Percentiles rank a stretch among this genome's conserved stretches.
phyloP scores from a whole-genome alignment of 306 rosid species.

The Acacia confusa region DNA sequence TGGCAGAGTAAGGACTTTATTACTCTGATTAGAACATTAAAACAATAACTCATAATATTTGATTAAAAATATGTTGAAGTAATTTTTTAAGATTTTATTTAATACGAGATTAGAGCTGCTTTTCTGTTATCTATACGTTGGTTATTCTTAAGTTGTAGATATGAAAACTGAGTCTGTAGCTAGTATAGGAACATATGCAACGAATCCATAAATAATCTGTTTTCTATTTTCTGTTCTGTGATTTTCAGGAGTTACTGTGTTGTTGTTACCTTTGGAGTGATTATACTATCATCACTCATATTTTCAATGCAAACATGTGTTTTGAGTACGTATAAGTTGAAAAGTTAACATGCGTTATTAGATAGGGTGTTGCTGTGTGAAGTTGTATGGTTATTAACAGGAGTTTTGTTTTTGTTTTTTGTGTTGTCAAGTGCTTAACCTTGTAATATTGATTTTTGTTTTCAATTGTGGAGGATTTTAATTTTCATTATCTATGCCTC shows the following conservation, averaged over 20 bases:
- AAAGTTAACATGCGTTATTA: slow-evolving; percentile 19
- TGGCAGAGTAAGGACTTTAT: background rate
- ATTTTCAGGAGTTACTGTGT: background rate
- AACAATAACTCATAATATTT: background rate
- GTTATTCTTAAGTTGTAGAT: slow-evolving; percentile 11
- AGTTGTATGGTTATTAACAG: background rate
- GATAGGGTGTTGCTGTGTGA: slow-evolving; percentile 12
- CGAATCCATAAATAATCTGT: background rate
- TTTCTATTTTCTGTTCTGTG: background rate
- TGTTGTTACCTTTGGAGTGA: background rate
- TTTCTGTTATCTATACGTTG: background rate
- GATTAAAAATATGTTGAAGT: background rate
- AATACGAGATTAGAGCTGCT: background rate
- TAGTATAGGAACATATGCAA: background rate
- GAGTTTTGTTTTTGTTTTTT: background rate
- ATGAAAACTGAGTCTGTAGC: background rate
- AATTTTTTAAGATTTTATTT: background rate
- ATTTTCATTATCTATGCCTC: slow-evolving; percentile 34
- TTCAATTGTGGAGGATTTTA: slow-evolving; percentile 5
- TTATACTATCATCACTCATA: background rate
- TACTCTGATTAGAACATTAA: background rate
- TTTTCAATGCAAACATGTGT: background rate
- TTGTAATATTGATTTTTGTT: background rate
- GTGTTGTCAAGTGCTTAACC: slow-evolving; percentile 3
- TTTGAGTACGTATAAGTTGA: background rate